Evolutionary conservation across 345 rosid species (phyloP).

Genomic region (Euphorbia pulcherrima): DNA sequence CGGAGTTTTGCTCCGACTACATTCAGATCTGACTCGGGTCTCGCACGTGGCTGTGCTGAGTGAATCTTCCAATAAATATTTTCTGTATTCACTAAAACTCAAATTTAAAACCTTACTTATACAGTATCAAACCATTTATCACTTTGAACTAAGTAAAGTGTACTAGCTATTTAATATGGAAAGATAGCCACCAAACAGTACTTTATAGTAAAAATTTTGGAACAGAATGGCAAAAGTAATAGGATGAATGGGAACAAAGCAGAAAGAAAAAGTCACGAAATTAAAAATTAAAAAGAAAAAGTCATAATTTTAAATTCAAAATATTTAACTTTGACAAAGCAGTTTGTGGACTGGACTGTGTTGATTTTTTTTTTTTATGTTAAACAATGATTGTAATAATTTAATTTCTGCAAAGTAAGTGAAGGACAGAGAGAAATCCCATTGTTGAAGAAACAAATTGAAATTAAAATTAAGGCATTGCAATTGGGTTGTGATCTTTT

Average conservation of each 20-base stretch:
- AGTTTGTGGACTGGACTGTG: background rate
- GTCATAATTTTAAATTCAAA: conserved; percentile 6
- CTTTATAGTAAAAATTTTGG: conserved; percentile 1
- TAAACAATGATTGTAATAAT: background rate
- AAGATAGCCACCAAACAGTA: background rate
- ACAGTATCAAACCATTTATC: too few species aligned
- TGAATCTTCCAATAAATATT: too few species aligned
- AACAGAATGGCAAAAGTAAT: background rate
- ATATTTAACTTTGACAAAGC: conserved; percentile 8
- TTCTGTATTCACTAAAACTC: too few species aligned
- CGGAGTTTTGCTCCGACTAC: too few species aligned
- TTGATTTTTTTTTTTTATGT: background rate
- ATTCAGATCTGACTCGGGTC: too few species aligned
- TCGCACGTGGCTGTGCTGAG: too few species aligned
- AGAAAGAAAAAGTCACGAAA: background rate
- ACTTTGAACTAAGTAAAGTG: too few species aligned
- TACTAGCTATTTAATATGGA: background rate
- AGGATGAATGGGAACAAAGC: conserved; percentile 17
- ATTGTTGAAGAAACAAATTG: background rate
- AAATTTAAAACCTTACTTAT: too few species aligned
- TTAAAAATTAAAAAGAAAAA: too few species aligned
- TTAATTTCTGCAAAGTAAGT: background rate
- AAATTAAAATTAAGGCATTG: background rate
- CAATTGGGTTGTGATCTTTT: background rate
- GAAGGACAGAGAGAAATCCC: conserved; percentile 5